A percentile compares a stretch with the other conserved stretches of the same genome.
Evolutionary conservation across 2,329 filamentous ascomycete genomes (phyloP).

Genomic region (Cercospora zeina): DNA sequence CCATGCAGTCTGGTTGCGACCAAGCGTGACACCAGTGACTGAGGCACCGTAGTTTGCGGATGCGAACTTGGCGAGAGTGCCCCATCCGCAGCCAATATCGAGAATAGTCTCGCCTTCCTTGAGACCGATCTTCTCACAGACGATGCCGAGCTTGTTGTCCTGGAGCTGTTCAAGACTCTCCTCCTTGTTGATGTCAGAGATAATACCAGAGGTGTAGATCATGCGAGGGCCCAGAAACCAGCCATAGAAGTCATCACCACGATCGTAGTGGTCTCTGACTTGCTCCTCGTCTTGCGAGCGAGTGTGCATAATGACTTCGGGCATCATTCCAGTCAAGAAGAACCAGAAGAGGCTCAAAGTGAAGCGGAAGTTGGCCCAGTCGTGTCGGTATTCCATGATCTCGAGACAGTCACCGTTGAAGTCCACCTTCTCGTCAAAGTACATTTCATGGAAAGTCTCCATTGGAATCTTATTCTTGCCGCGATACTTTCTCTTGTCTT

Average conservation of each 20-base stretch:
- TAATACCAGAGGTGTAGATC: conserved; percentile 96
- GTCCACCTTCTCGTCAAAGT: conserved; percentile 91
- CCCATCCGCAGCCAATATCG: conserved; percentile 98
- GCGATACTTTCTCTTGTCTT: conserved; percentile 65
- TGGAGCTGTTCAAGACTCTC: conserved; percentile 93
- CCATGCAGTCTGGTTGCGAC: conserved; percentile 95
- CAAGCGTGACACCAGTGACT: conserved; percentile 87
- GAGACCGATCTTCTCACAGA: conserved; percentile 92
- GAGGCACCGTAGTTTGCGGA: conserved; percentile 86
- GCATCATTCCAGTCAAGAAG: conserved; percentile 83
- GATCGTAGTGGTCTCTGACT: conserved; percentile 95
- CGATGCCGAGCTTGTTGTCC: conserved; percentile 93
- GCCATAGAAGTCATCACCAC: conserved; percentile 95
- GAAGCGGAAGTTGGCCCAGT: conserved; percentile 95
- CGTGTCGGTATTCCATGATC: conserved; percentile 87
- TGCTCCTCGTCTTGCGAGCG: conserved; percentile 96
- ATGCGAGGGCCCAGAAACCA: conserved; percentile 98
- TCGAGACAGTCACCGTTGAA: conserved; percentile 94
- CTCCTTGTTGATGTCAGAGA: conserved; percentile 82
- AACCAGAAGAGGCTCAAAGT: conserved; percentile 82
- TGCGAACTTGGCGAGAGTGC: conserved; percentile 90
- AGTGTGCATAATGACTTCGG: conserved; percentile 89
- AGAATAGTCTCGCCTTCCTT: conserved; percentile 79
- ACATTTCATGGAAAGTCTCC: conserved; percentile 97
- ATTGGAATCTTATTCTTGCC: conserved; percentile 81